phyloP scores from a whole-genome alignment of 306 rosid genomes.

The Castanospermum australe region DNA sequence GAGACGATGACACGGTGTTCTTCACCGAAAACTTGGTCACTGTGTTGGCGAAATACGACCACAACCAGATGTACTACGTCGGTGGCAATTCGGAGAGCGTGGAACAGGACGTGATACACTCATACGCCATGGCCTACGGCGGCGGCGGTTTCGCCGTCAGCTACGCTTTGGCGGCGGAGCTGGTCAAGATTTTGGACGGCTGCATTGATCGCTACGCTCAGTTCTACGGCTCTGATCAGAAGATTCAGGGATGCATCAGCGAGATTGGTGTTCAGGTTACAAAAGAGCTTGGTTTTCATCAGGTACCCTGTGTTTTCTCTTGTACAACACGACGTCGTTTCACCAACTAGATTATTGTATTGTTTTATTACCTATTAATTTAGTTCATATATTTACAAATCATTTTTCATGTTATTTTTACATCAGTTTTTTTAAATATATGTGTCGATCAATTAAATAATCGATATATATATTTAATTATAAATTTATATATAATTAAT shows the following conservation, averaged over 20 bases:
- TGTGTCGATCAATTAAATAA: no score
- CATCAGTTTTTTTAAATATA: no score
- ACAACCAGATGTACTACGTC: conserved; percentile 55
- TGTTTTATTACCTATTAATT: no score
- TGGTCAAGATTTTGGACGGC: conserved; percentile 49
- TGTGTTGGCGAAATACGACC: conserved; percentile 50
- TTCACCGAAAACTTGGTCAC: conserved; percentile 44
- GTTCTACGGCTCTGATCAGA: conserved; percentile 49
- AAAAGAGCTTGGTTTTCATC: conserved; percentile 56
- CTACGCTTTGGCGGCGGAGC: conserved; percentile 48
- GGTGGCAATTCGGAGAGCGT: conserved; percentile 58
- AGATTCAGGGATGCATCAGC: conserved; percentile 51
- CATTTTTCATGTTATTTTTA: no score
- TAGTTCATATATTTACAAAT: no score
- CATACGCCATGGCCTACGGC: conserved; percentile 47
- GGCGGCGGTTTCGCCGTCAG: conserved; percentile 61
- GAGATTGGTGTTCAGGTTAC: conserved; percentile 55
- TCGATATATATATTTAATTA: no score
- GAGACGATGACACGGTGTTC: conserved; percentile 59
- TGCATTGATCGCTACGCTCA: conserved; percentile 47
- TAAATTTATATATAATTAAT: no score
- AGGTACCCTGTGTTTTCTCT: neutral
- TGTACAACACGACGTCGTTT: neutral
- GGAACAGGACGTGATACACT: conserved; percentile 43
- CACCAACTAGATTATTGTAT: no score